phyloP scores from a whole-genome alignment of 2,329 filamentous ascomycete genomes.

The Tolypocladium tropicale region DNA sequence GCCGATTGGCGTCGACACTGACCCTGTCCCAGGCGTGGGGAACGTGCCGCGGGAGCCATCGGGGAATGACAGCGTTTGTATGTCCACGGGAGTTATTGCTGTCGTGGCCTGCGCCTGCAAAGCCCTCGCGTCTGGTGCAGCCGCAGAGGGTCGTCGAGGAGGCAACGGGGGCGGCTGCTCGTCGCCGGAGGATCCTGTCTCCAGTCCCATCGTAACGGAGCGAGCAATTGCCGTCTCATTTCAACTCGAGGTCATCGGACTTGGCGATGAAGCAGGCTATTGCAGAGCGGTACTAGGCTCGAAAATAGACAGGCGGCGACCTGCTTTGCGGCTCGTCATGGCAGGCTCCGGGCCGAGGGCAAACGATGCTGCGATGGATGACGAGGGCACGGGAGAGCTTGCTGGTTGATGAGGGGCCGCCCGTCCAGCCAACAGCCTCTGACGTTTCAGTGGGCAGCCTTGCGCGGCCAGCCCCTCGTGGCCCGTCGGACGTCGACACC shows the following conservation, averaged over 20 bases:
- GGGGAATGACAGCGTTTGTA: constrained; percentile 64
- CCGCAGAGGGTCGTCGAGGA: constrained; percentile 33
- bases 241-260: constrained; percentile 7
- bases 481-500: not conserved
- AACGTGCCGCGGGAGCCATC: constrained; percentile 60
- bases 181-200: constrained; percentile 22
- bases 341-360: not conserved
- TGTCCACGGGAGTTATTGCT: constrained; percentile 70
- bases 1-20: constrained; percentile 24
- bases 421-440: not conserved
- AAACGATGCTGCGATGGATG: not conserved
- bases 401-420: not conserved
- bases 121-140: constrained; percentile 26
- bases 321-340: not conserved
- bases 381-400: not conserved
- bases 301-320: not conserved
- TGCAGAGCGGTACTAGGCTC: not conserved
- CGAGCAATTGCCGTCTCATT: constrained; percentile 15
- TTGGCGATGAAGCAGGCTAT: not conserved
- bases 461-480: not conserved
- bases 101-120: constrained; percentile 65
- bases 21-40: constrained; percentile 25
- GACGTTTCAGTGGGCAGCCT: not conserved
- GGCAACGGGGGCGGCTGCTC: constrained; percentile 45
- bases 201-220: constrained; percentile 16